Evolutionary conservation across 345 rosid species (phyloP).

Genomic region (Balakata baccata): DNA sequence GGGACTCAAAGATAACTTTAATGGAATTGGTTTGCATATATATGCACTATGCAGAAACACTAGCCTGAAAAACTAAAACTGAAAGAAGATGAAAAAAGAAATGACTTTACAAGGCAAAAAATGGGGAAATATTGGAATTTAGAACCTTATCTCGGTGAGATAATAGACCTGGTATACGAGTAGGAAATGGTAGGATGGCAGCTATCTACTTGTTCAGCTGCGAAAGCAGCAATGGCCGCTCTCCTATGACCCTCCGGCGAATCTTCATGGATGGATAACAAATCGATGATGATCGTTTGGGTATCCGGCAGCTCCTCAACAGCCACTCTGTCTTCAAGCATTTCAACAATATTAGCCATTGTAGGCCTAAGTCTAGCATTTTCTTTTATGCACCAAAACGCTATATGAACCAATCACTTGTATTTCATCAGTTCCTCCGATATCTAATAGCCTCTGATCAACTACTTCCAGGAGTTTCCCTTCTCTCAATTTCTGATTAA

Average conservation of each 20-base stretch:
- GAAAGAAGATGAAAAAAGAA: neutral
- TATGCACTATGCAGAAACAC: neutral
- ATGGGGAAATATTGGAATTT: too few species aligned
- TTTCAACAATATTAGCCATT: constrained; percentile 65
- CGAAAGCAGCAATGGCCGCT: constrained; percentile 21
- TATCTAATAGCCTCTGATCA: constrained; percentile 47
- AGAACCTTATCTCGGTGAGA: constrained; percentile 50
- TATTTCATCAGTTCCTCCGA: constrained; percentile 52
- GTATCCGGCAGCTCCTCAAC: constrained; percentile 73
- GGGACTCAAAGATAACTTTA: too few species aligned
- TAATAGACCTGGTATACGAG: constrained; percentile 46
- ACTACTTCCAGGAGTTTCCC: constrained; percentile 68
- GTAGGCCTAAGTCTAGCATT: constrained; percentile 57
- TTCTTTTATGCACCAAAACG: constrained; percentile 91
- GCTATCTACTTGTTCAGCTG: constrained; percentile 16
- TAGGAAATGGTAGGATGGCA: constrained; percentile 23
- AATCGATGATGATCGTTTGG: constrained; percentile 56
- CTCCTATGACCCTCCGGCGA: neutral
- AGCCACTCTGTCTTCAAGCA: constrained; percentile 67
- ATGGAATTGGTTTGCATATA: neutral
- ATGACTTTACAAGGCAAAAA: neutral
- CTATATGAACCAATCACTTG: constrained; percentile 52
- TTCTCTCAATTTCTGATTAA: constrained; percentile 53
- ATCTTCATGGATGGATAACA: constrained; percentile 49
- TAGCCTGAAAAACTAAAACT: neutral